Base-by-base conservation (phyloP, 257 asterid genomes). In the Cordia subcordata region DNA sequence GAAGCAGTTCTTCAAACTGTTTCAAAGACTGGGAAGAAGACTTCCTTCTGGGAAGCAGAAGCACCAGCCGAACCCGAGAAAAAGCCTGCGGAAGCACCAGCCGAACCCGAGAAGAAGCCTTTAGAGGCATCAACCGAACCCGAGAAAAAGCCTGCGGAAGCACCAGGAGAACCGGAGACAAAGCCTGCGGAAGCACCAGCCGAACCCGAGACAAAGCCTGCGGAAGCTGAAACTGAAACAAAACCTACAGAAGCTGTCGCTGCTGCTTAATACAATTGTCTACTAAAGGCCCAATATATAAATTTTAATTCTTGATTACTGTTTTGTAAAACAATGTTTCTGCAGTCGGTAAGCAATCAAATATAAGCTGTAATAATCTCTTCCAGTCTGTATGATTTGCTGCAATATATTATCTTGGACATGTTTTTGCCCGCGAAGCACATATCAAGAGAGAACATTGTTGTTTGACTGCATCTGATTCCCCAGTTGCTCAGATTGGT, bases 21-120 rank as follows among this genome's bases (percentile, higher is more conserved):
- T 73, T 84, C 88, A 8, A 88, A 91, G 83, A 88, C 98, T 0
- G 96, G 98, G 16, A 89, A 92, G 79, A 82, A 82, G 51, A 86
- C 96, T 58, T 50, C 90, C 44, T 88, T 77, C 81, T 88, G 96
- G 97, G 94, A 84, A 71, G 83, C 68, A 63, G 75, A 18, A 62
- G 63, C 63, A 44, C 40, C 66, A 1, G 58, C 70, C 11, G 42
- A 45, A 32, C 49, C 10, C 8, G n/a, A 64, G 23, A 20, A 53
- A 58, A 70, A 68, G 38, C 73, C 63, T 0, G 52, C 53, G 0
- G 59, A 53, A 0, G 65, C 58, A 21, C 62, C 60, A 16, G 4
- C 40, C 9, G 32, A 38, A 18, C 0, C 69, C 11, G 61, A 58
- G 38, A 23, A 40, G 42, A 66, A 69, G 22, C 68, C 60, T 0